phyloP scores from a whole-genome alignment of 1,284 basidiomycete species.

The Singerocomus inundabilis region DNA sequence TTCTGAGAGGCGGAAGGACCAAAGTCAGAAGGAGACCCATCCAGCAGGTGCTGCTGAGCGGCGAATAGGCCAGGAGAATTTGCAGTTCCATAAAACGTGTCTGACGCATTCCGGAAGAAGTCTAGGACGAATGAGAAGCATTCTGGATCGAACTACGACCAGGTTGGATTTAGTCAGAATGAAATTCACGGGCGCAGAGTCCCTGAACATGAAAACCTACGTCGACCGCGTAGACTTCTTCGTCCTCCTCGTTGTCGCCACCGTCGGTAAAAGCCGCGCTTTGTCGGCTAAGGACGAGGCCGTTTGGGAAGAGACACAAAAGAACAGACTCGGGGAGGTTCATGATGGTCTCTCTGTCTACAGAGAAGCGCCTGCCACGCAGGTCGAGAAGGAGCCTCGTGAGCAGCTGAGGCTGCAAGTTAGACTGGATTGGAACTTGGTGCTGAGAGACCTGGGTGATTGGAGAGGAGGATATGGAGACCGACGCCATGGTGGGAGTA shows the following conservation, averaged over 20 bases:
- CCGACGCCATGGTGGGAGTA: constrained; percentile 43
- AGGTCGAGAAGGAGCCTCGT: constrained; percentile 90
- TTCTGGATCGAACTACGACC: constrained; percentile 87
- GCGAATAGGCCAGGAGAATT: constrained; percentile 71
- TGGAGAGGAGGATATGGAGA: constrained; percentile 63
- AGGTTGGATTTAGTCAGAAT: constrained; percentile 12
- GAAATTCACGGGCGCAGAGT: neutral
- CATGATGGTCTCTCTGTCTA: constrained; percentile 98
- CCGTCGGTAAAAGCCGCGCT: constrained; percentile 71
- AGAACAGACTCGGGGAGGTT: constrained; percentile 96
- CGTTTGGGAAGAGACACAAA: constrained; percentile 96
- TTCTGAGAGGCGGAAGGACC: constrained; percentile 72
- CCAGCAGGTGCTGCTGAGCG: constrained; percentile 77
- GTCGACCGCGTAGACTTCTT: constrained; percentile 94
- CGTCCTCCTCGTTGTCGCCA: constrained; percentile 82
- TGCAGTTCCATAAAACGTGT: constrained; percentile 89
- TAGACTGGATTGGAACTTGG: constrained; percentile 60
- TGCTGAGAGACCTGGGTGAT: constrained; percentile 84
- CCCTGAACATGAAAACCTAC: constrained; percentile 52
- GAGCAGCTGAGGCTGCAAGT: constrained; percentile 79
- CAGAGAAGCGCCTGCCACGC: constrained; percentile 87
- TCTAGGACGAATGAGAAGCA: constrained; percentile 92
- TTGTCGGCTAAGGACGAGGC: constrained; percentile 89
- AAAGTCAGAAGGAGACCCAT: constrained; percentile 62
- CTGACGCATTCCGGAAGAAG: constrained; percentile 88